Evolutionary conservation across 495 filamentous ascomycete species (phyloP).

Genomic region (Lasiosphaeria ovina): DNA sequence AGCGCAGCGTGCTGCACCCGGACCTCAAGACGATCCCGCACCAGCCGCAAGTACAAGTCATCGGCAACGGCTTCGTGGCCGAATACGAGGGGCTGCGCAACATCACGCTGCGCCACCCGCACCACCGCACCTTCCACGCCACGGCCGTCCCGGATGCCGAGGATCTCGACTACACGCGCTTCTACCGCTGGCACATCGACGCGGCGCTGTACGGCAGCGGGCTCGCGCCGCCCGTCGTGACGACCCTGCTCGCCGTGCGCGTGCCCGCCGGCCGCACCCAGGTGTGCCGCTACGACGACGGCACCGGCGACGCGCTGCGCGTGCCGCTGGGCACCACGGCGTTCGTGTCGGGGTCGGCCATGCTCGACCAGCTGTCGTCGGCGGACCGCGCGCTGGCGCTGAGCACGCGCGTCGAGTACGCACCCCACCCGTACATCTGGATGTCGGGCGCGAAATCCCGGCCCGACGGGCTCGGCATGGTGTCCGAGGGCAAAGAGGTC

Average conservation of each 20-base stretch:
- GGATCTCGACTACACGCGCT: slow-evolving; percentile 66
- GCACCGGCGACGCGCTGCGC: slow-evolving; percentile 61
- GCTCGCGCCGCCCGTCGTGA: slow-evolving; percentile 66
- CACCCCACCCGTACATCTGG: slow-evolving; percentile 76
- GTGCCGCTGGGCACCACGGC: slow-evolving; percentile 75
- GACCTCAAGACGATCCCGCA: slow-evolving; percentile 76
- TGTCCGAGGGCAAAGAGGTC: slow-evolving; percentile 60
- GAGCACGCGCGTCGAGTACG: slow-evolving; percentile 66
- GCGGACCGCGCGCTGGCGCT: slow-evolving; percentile 65
- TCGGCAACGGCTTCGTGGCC: slow-evolving; percentile 66
- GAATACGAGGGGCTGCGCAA: slow-evolving; percentile 66
- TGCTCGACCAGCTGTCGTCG: slow-evolving; percentile 60
- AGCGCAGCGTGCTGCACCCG: slow-evolving; percentile 68
- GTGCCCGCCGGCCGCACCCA: slow-evolving; percentile 65
- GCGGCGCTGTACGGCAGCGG: slow-evolving; percentile 62
- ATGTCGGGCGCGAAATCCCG: slow-evolving; percentile 64
- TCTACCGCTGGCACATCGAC: slow-evolving; percentile 79
- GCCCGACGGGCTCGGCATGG: slow-evolving; percentile 63
- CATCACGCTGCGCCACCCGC: slow-evolving; percentile 66
- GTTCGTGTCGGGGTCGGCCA: slow-evolving; percentile 64
- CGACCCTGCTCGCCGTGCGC: slow-evolving; percentile 63
- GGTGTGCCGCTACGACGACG: slow-evolving; percentile 68
- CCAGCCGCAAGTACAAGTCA: slow-evolving; percentile 76
- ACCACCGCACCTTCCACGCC: slow-evolving; percentile 72
- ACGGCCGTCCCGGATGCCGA: slow-evolving; percentile 59